These are phyloP conservation scores for Penicillium waksmanii DNA, from an alignment of 495 filamentous ascomycete species.

Conservation along the genomic window DNA sequence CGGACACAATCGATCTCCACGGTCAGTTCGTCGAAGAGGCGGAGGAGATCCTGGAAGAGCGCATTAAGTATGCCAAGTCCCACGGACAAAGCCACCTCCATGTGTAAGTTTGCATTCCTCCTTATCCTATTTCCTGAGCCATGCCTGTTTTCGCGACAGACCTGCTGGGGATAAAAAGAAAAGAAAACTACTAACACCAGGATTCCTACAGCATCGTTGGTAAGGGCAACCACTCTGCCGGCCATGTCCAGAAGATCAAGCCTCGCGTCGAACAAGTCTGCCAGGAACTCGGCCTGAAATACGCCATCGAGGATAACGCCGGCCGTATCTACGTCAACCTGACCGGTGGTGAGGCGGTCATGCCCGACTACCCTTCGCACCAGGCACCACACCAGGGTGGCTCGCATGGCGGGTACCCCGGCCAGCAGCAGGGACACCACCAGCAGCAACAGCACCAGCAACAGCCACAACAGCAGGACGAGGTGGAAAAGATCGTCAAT, in stretches of 20 bases:
- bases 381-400: conserved; percentile 24
- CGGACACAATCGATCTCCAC: conserved; percentile 91
- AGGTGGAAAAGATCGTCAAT: conserved; percentile 65
- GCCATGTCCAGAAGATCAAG: conserved; percentile 87
- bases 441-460: conserved; percentile 42
- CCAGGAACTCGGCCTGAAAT: conserved; percentile 77
- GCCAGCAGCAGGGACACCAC: conserved; percentile 42
- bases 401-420: conserved; percentile 34
- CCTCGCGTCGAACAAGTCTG: conserved; percentile 87
- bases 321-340: conserved; percentile 80
- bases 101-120: conserved; percentile 50
- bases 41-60: conserved; percentile 80
- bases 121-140: no score
- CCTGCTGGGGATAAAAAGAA: not conserved
- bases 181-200: not conserved
- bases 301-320: conserved; percentile 81
- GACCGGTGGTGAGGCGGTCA: conserved; percentile 60
- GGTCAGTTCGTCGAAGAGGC: conserved; percentile 94
- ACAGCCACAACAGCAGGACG: conserved; percentile 57
- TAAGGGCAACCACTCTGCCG: conserved; percentile 83
- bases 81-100: conserved; percentile 78
- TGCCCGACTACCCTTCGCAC: conserved; percentile 49
- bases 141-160: not conserved
- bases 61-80: conserved; percentile 73
- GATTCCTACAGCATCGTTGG: conserved; percentile 71